Evolutionary conservation across 805 yeast species (phyloP), one percentile per base, ranked within the genome.

Genomic region (Grigorovia transvaalensis): DNA sequence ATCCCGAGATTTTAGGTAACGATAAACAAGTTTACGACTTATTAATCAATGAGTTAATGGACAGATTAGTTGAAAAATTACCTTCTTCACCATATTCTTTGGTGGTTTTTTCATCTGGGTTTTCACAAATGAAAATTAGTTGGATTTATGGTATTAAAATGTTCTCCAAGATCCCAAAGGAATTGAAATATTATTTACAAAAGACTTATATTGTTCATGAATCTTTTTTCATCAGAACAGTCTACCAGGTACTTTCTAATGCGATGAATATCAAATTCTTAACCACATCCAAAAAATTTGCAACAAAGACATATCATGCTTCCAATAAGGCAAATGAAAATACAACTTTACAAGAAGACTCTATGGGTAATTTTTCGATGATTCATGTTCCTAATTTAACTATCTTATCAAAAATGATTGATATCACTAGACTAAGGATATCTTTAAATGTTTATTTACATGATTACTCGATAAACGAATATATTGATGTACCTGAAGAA

Each of bases 191-290:
- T 50, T 73, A 77, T 51, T 67, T 91, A 45, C 70, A 71, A 49
- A 83, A 80, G 60, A 72, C 88, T 2, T 85, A 83, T 56, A 77
- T 90, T 33, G 95, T 91, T 2, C 97, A 91, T 67, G 96, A 90
- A 58, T 84, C 85, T 47, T 89, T 96, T 93, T 78, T 90, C 68
- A 78, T 88, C 29, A 80, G 88, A 59, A 83, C 95, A 0, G 76
- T 88, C 41, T 78, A 85, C 15, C 89, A 85, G 50, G 76, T 88
- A 23, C 70, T 87, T 53, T 74, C 81, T 51, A 85, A 83, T 60
- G 81, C 85, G 1, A 69, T 80, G 51, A 73, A 75, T 50, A 68
- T 76, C 51, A 80, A 79, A 55, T 71, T 74, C 29, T 59, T 74
- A 49, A 47, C 61, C 11, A 13, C 33, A 2, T 38, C 42, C 2